Evolutionary conservation across 441 rosid species (phyloP), one percentile per base, ranked within the genome.

Genomic region (Melastoma candidum): DNA sequence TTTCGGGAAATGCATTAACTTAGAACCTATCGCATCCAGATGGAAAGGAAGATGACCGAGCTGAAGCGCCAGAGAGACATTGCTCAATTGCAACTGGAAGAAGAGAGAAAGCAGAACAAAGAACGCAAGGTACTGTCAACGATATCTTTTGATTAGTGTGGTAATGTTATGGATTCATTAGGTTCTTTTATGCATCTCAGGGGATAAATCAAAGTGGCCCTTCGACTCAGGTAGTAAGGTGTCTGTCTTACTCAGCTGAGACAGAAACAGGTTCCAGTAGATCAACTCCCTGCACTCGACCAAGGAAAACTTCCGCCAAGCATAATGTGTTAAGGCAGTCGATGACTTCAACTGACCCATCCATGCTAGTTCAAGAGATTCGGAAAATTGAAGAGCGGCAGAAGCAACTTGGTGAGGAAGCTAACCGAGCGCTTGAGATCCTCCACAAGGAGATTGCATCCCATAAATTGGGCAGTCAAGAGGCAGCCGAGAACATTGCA

Each of bases 11-110:
- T 6, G 36, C 36, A 6, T 6, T 29, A 29, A 29, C 36, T 29
- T 46, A 53, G 47, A 9, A 32, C 27, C 54, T 49, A 29, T 57
- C 12, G 24, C 54, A 48, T 63, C 64, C 77, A 90, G 97, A 83
- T 90, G 87, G 92, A 73, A 65, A 76, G 66, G 48, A 92, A 87
- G 69, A 78, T 90, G 89, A 88, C 72, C 69, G 97, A 87, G 75
- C 73, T 90, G 63, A 90, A 90, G 75, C 92, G 92, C 53, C 86
- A 90, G 68, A 90, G 96, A 78, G 97, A 90, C 77, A 70, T 71
- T 60, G 96, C 87, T 56, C 77, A 90, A 58, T 77, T 92, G 49
- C 82, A 79, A 54, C 92, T 83, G 67, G 87, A 84, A 66, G 70
- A 63, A 54, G 85, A 84, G 82, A 81, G 80, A 74, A 87, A 73